Conservation (phyloP, 2,329 filamentous ascomycete species). For the Elsinoe arachidis region DNA sequence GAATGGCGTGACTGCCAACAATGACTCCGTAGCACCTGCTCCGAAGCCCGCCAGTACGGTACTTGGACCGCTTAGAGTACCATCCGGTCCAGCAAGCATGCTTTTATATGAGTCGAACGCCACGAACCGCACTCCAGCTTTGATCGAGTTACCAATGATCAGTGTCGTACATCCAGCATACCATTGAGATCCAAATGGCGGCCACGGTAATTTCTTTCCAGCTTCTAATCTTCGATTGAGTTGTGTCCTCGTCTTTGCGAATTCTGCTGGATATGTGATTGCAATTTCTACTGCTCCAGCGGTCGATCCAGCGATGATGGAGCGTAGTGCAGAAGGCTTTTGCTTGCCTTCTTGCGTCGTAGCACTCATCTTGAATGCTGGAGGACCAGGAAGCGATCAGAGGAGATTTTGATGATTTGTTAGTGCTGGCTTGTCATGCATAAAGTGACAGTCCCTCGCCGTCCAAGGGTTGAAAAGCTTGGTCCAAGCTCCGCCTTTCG, state of each 20-base stretch:
- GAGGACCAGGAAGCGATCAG: too few species aligned
- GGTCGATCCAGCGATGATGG: slow-evolving; percentile 84
- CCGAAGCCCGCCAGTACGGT: slow-evolving; percentile 92
- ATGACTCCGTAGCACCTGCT: slow-evolving; percentile 85
- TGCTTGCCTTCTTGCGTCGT: slow-evolving; percentile 21
- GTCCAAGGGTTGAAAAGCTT: background rate
- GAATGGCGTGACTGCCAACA: slow-evolving; percentile 90
- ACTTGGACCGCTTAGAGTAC: slow-evolving; percentile 79
- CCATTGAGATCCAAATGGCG: slow-evolving; percentile 88
- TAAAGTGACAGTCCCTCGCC: background rate
- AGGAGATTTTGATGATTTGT: too few species aligned
- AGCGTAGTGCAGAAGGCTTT: slow-evolving; percentile 72
- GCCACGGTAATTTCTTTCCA: slow-evolving; percentile 85
- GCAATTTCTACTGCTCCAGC: slow-evolving; percentile 93
- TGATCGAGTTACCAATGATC: slow-evolving; percentile 93
- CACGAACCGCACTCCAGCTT: slow-evolving; percentile 92
- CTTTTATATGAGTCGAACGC: slow-evolving; percentile 93
- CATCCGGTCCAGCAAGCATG: slow-evolving; percentile 70
- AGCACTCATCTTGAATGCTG: slow-evolving; percentile 10
- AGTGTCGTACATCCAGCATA: slow-evolving; percentile 96
- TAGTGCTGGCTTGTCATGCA: too few species aligned
- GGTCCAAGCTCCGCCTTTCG: slow-evolving; percentile 1
- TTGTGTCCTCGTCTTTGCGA: slow-evolving; percentile 91
- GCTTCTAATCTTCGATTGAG: slow-evolving; percentile 76
- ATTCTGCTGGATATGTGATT: slow-evolving; percentile 92